Evolutionary conservation across 2,329 filamentous ascomycete genomes (phyloP), one percentile per base, ranked within the genome.

Genomic region (Aphanocladium album): DNA sequence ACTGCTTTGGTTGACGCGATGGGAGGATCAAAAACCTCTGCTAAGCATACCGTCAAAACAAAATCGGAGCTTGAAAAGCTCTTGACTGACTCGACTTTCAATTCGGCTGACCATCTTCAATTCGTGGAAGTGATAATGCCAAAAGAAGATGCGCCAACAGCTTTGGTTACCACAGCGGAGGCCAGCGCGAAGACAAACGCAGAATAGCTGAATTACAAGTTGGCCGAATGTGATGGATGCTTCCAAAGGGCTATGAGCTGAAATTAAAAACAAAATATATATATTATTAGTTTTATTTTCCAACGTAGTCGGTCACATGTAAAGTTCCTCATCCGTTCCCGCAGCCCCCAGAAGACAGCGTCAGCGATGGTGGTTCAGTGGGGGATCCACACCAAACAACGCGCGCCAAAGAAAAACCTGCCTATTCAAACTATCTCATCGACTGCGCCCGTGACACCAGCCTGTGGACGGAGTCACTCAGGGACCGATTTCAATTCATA

Each of bases 91-190:
- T 70, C 83, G 53, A 77, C 83, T 41, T 93, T 95, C 72, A 83
- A 81, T 46, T 79, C 81, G 8, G 79, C 78, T 11, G 72, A 77
- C 43, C 74, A 76, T 51, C 69, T 88, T 65, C 80, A 92, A 72
- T 86, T 96, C 70, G 90, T 96, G 46, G 91, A 96, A 78, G 69
- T 96, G 54, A 88, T 90, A 69, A 91, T 96, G 84, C 87, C 86
- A 11, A 88, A 84, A 74, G 82, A 91, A 62, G 91, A 96, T 74
- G 90, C 90, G 14, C 91, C 91, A 0, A 78, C 80, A 52, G 84
- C 85, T 5, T 73, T 96, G 66, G 84, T 88, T 67, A 74, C 86
- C 69, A 91, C 89, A 23, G 88, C 89, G 0, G 82, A 89, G 72
- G 86, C 87, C 5, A 87, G 86, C 50, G 89, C 89, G 6, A 85